A percentile compares a stretch with the other conserved stretches of the same genome.
Evolutionary conservation across 2,329 filamentous ascomycete species (phyloP).

Genomic region (Pseudophaeomoniella oleicola): DNA sequence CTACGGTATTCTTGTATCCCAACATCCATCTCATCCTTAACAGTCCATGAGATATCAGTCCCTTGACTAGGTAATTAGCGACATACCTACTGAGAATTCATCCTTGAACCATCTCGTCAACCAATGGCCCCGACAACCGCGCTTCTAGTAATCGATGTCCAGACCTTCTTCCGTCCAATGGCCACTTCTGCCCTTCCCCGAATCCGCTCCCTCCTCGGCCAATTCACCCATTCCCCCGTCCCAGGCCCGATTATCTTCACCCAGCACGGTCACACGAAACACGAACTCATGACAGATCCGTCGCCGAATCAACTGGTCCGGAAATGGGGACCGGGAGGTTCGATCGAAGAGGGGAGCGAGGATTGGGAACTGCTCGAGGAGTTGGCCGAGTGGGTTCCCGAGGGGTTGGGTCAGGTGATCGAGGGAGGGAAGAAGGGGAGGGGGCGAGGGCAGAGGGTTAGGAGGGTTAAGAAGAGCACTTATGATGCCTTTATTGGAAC

Average conservation of each 20-base stretch:
- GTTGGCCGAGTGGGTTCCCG: slow-evolving; percentile 9
- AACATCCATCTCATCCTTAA: no score
- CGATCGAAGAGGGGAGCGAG: slow-evolving; percentile 15
- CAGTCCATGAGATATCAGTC: no score
- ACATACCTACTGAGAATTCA: no score
- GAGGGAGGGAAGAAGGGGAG: slow-evolving; percentile 15
- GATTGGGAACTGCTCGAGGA: slow-evolving; percentile 20
- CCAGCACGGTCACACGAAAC: slow-evolving; percentile 22
- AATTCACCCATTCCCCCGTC: slow-evolving; percentile 13
- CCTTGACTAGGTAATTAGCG: no score
- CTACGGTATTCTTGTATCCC: no score
- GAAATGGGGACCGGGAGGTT: slow-evolving; percentile 21
- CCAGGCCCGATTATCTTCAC: slow-evolving; percentile 21
- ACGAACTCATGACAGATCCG: slow-evolving; percentile 16
- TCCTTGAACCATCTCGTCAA: no score
- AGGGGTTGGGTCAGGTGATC: slow-evolving; percentile 19
- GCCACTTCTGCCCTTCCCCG: slow-evolving; percentile 18
- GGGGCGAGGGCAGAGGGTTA: slow-evolving; percentile 16
- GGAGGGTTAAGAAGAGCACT: slow-evolving; percentile 21
- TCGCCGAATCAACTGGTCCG: slow-evolving; percentile 23
- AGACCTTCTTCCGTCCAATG: slow-evolving; percentile 22
- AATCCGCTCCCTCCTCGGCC: slow-evolving; percentile 16
- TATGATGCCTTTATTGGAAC: slow-evolving; percentile 27
- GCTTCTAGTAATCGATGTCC: slow-evolving; percentile 27
- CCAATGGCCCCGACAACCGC: slow-evolving; percentile 11